Conservation (phyloP, 805 yeast genomes). For the Candida boleticola region DNA sequence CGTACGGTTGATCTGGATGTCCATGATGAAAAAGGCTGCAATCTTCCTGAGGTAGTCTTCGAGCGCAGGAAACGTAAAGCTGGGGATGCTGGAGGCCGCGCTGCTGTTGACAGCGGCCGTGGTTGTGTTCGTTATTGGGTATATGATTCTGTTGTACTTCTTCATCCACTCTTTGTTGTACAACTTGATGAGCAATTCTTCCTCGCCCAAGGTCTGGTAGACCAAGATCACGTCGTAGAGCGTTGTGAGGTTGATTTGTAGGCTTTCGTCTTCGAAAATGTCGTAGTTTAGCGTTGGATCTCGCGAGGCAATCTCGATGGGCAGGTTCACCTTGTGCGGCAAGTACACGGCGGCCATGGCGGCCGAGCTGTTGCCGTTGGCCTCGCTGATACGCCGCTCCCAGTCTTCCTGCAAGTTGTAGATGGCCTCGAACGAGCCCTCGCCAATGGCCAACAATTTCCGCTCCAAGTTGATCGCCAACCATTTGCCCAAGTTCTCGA, state of each 20-base stretch:
- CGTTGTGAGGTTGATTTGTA: conserved; percentile 59
- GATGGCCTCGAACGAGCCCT: conserved; percentile 52
- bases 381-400: conserved; percentile 44
- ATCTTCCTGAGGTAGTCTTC: conserved; percentile 59
- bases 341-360: conserved; percentile 25
- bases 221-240: conserved; percentile 82
- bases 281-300: conserved; percentile 49
- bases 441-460: conserved; percentile 60
- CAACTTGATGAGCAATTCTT: conserved; percentile 56
- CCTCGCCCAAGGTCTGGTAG: conserved; percentile 68
- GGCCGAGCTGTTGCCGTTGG: conserved; percentile 12
- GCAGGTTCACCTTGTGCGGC: conserved; percentile 74
- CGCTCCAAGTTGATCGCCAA: conserved; percentile 59
- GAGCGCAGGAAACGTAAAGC: conserved; percentile 34
- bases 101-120: conserved; percentile 10
- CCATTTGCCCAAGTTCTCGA: conserved; percentile 63
- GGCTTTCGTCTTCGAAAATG: conserved; percentile 42
- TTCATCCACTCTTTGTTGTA: conserved; percentile 70
- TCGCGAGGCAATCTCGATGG: conserved; percentile 78
- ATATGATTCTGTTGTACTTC: conserved; percentile 67
- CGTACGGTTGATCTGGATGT: conserved; percentile 61
- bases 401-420: conserved; percentile 58
- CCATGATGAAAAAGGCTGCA: conserved; percentile 75
- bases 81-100: conserved; percentile 27
- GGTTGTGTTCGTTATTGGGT: conserved; percentile 54